These are phyloP conservation scores for Cicer chorassanicum DNA, from an alignment of 306 rosid species.

Conservation along the genomic window DNA sequence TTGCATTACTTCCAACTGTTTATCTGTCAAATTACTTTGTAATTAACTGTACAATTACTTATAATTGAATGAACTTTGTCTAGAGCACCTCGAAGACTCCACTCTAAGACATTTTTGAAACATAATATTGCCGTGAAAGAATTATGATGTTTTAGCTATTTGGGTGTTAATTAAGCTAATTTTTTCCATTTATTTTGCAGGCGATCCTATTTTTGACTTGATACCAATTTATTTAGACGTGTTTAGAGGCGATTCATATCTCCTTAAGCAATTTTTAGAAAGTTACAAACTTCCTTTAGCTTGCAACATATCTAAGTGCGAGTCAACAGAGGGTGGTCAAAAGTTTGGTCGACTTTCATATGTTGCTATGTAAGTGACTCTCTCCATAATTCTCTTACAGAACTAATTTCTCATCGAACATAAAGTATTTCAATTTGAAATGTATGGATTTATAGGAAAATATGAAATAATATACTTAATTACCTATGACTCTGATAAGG, in stretches of 20 bases:
- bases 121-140: conserved; percentile 5
- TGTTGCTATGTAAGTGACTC: conserved; percentile 80
- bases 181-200: conserved; percentile 57
- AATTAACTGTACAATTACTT: conserved; percentile 7
- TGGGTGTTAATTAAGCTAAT: conserved; percentile 34
- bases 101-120: conserved; percentile 12
- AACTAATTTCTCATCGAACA: conserved; percentile 20
- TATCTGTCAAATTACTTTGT: conserved; percentile 30
- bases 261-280: conserved; percentile 68
- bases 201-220: conserved; percentile 80
- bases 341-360: conserved; percentile 75
- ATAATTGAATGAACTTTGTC: not conserved
- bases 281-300: conserved; percentile 86
- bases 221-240: conserved; percentile 88
- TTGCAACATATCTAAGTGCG: conserved; percentile 46
- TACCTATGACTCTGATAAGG: not conserved
- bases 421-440: conserved; percentile 27
- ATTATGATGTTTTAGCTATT: conserved; percentile 17
- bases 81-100: conserved; percentile 11
- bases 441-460: conserved; percentile 27
- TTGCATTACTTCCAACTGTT: conserved; percentile 27
- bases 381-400: conserved; percentile 20
- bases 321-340: conserved; percentile 54
- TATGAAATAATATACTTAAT: not conserved
- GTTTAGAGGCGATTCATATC: conserved; percentile 78